phyloP scores from a whole-genome alignment of 495 filamentous ascomycete genomes.

The Penicillium diatomitis region DNA sequence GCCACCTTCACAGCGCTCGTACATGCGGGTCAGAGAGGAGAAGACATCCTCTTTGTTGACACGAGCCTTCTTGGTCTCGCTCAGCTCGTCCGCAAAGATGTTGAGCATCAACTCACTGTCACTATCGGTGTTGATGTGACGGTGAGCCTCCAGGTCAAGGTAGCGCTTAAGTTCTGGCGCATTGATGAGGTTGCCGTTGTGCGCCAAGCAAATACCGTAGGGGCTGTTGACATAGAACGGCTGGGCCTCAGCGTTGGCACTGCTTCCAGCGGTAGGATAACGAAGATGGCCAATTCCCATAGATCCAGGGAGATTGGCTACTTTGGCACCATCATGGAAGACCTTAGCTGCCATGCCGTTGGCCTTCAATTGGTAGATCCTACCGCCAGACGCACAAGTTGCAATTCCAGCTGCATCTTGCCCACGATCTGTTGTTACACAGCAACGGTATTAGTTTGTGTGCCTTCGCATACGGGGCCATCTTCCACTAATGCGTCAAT shows the following conservation, averaged over 20 bases:
- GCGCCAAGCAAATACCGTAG: constrained; percentile 61
- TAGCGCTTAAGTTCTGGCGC: constrained; percentile 67
- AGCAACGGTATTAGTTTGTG: constrained; percentile 8
- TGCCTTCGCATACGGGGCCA: not conserved
- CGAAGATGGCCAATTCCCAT: constrained; percentile 87
- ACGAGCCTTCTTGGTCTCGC: constrained; percentile 92
- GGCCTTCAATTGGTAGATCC: constrained; percentile 84
- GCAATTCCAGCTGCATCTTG: constrained; percentile 88
- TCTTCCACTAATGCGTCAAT: not conserved
- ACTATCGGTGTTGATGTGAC: constrained; percentile 94
- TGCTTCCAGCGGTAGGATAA: constrained; percentile 86
- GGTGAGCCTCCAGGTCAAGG: constrained; percentile 80
- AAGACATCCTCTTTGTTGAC: constrained; percentile 91
- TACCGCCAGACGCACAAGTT: constrained; percentile 67
- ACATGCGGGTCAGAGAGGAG: constrained; percentile 63
- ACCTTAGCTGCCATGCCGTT: constrained; percentile 88
- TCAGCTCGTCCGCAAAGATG: constrained; percentile 86
- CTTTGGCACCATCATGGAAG: constrained; percentile 67
- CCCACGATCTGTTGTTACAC: constrained; percentile 44
- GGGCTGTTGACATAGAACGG: constrained; percentile 93
- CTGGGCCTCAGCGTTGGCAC: constrained; percentile 49
- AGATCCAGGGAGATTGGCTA: constrained; percentile 71
- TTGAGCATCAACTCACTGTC: constrained; percentile 95
- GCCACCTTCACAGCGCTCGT: constrained; percentile 68
- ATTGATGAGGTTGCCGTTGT: constrained; percentile 95